Evolutionary conservation across 2,329 filamentous ascomycete genomes (phyloP).

Genomic region (Trichophyton simii): DNA sequence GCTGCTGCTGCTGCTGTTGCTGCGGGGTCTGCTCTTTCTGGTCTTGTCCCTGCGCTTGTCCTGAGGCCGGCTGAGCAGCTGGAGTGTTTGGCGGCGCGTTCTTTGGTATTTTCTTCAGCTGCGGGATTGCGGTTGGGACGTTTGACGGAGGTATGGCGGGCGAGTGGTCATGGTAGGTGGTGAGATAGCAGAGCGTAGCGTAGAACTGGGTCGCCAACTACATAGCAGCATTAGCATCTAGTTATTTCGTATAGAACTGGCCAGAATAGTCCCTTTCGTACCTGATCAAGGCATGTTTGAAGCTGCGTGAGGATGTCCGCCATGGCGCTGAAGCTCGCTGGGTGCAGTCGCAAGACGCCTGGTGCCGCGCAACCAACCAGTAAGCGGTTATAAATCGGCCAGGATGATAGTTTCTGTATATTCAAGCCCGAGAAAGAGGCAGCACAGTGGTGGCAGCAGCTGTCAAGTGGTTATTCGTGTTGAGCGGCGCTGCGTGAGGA

Average conservation of each 20-base stretch:
- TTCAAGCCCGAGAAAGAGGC: background rate
- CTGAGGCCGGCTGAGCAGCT: conserved; percentile 8
- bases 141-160: conserved; percentile 24
- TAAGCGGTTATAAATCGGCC: background rate
- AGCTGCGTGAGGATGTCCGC: conserved; percentile 39
- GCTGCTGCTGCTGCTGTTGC: conserved; percentile 9
- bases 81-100: conserved; percentile 22
- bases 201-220: conserved; percentile 41
- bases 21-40: conserved; percentile 2
- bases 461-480: background rate
- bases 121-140: conserved; percentile 24
- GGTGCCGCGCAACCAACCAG: background rate
- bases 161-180: conserved; percentile 35
- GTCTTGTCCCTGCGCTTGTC: conserved; percentile 13
- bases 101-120: conserved; percentile 31
- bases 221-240: background rate
- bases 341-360: background rate
- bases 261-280: conserved; percentile 11
- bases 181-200: conserved; percentile 38
- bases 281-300: conserved; percentile 40
- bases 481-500: background rate
- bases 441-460: background rate
- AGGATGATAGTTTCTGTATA: background rate
- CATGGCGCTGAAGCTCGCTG: conserved; percentile 18
- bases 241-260: background rate